Conservation (phyloP, 305 asterid species). For the Euphrasia arctica region DNA sequence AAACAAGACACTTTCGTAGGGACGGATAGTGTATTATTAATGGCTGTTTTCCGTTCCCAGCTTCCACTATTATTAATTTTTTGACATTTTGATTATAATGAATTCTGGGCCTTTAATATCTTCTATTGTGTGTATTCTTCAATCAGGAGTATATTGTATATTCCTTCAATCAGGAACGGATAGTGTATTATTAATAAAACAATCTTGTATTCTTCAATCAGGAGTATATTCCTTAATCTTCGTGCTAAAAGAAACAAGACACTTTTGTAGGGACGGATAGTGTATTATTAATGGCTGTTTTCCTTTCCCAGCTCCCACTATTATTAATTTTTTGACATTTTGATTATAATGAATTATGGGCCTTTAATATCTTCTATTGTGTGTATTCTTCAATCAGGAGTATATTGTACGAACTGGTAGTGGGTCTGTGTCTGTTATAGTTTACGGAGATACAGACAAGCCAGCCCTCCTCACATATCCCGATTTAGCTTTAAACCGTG, state of each 20-base stretch:
- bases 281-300: slow-evolving; percentile 20
- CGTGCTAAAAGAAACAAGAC: too few relatives aligned
- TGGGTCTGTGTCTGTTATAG: slow-evolving; percentile 80
- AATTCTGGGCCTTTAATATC: slow-evolving; percentile 21
- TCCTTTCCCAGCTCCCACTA: slow-evolving; percentile 4
- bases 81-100: slow-evolving; percentile 21
- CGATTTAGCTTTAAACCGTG: slow-evolving; percentile 87
- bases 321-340: slow-evolving; percentile 10
- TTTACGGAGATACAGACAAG: slow-evolving; percentile 82
- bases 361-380: slow-evolving; percentile 21
- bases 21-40: slow-evolving; percentile 19
- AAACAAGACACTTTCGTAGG: too few relatives aligned
- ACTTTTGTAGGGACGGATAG: neutral
- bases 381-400: slow-evolving; percentile 49
- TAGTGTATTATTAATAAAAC: too few relatives aligned
- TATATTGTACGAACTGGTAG: slow-evolving; percentile 61
- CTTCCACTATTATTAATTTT: slow-evolving; percentile 6
- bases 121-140: slow-evolving; percentile 22
- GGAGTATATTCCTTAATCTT: slow-evolving; percentile 27
- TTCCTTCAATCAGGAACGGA: too few relatives aligned
- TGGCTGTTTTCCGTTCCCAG: slow-evolving; percentile 7
- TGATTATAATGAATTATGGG: slow-evolving; percentile 23
- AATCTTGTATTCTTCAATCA: slow-evolving; percentile 31
- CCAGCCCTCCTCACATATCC: slow-evolving; percentile 90
- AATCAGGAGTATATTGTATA: slow-evolving; percentile 67